These are phyloP conservation scores for Dactylorhiza incarnata DNA, from an alignment of 106 monocot genomes.

Conservation along the genomic window DNA sequence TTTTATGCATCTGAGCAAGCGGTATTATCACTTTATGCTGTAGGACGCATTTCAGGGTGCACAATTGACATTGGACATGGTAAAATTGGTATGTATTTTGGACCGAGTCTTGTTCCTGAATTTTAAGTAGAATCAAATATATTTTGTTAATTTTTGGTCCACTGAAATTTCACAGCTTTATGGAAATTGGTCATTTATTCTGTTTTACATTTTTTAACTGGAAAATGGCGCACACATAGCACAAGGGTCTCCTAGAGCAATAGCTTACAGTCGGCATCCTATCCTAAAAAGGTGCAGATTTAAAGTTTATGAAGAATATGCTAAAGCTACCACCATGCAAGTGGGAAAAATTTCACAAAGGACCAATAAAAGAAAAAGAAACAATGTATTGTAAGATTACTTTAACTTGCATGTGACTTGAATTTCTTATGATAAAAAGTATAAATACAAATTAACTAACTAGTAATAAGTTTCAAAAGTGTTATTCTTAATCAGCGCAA, in stretches of 20 bases:
- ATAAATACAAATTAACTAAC: neutral
- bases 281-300: neutral
- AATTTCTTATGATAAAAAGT: neutral
- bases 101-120: neutral
- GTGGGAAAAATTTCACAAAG: neutral
- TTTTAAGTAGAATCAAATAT: neutral
- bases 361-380: neutral
- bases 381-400: neutral
- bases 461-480: neutral
- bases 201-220: neutral
- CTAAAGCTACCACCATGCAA: neutral
- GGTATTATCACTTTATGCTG: slow-evolving; percentile 94
- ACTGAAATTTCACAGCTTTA: neutral
- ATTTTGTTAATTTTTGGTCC: neutral
- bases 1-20: slow-evolving; percentile 99
- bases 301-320: neutral
- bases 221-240: neutral
- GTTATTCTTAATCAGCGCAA: neutral
- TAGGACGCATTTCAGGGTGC: slow-evolving; percentile 98
- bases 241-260: neutral
- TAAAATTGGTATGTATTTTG: slow-evolving; percentile 68
- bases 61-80: slow-evolving; percentile 99
- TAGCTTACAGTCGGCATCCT: neutral
- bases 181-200: neutral
- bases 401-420: neutral